Percentiles rank a stretch among this genome's conserved stretches.
These are phyloP conservation scores for Lactarius pseudohatsudake DNA, from an alignment of 768 basidiomycete genomes.

Conservation along the genomic window DNA sequence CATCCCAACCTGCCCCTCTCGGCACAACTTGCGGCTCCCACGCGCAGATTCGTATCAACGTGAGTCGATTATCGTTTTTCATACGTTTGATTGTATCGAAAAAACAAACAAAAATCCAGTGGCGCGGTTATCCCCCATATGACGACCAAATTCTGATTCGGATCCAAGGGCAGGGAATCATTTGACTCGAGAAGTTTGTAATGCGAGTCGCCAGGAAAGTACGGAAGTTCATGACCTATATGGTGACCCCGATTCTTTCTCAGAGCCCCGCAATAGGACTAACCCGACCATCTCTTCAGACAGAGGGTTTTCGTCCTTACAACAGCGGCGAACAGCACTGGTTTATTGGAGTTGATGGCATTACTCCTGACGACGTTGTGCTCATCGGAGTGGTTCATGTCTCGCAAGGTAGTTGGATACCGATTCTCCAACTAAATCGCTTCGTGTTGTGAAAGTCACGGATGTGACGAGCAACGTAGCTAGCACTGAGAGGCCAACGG, in stretches of 20 bases:
- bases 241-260: neutral
- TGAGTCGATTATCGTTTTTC: neutral
- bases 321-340: neutral
- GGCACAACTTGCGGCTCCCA: neutral
- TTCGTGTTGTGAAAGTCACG: neutral
- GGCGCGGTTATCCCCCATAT: slow-evolving; percentile 16
- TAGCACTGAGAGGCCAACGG: too few species aligned
- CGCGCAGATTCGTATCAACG: slow-evolving; percentile 24
- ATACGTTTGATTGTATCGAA: neutral
- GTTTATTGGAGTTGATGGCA: neutral
- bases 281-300: neutral
- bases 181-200: slow-evolving; percentile 12
- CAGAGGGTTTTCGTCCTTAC: neutral
- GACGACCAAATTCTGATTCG: slow-evolving; percentile 17
- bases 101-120: neutral
- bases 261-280: neutral
- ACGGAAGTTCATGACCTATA: neutral
- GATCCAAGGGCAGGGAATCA: neutral
- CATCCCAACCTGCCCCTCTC: neutral
- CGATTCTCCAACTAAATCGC: slow-evolving; percentile 17
- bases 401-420: slow-evolving; percentile 24
- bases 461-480: too few species aligned
- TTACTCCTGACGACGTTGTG: neutral
- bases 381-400: slow-evolving; percentile 18
- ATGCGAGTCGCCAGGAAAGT: slow-evolving; percentile 16